Base-by-base conservation (phyloP, 148 eudicot species). In the Nepenthes gracilis region DNA sequence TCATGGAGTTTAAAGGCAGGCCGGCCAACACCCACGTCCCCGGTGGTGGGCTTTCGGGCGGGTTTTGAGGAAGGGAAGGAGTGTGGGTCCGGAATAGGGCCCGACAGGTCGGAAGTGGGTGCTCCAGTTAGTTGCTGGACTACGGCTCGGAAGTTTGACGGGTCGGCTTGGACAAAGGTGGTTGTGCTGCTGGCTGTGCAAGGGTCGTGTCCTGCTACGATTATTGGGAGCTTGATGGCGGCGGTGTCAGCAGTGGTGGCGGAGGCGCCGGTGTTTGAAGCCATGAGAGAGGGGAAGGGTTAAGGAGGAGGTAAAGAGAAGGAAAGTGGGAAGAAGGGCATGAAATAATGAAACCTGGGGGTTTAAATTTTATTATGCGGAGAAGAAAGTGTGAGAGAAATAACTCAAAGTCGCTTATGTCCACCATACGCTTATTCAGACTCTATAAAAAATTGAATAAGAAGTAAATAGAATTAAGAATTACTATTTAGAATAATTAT, bases 121-220 rank as follows among this genome's bases (percentile, higher is more conserved):
- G 72, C 63, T 23, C 85, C 85, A 61, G 86, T 82, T 40, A 75
- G 77, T 9, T 67, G 51, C 36, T 82, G 86, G 56, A 82, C 86
- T 5, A 82, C 69, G 59, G 74, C 73, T 0, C 83, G 75, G 79
- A 82, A 82, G 47, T 58, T 70, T 32, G 83, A 59, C 2, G 86
- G 83, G 66, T 82, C 81, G 63, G 86, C 81, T 59, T 82, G 77
- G 49, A 82, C 75, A 66, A 78, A 79, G 54, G 83, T 82, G 66
- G 81, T 82, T 2, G 45, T 40, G 23, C 11, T 45, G 53, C 4
- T 49, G 13, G 53, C 11, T 11, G 53, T 49, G 53, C 10, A 5
- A 49, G 53, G 13, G 15, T 49, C 53, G 11, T 49, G 11, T 6
- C 8, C 11, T 6, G 53, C 12, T 49, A 2, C 11, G 53, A 49